Base-by-base conservation (phyloP, 352 stramenopile genomes). In the Hyaloperonospora arabidopsidis region DNA sequence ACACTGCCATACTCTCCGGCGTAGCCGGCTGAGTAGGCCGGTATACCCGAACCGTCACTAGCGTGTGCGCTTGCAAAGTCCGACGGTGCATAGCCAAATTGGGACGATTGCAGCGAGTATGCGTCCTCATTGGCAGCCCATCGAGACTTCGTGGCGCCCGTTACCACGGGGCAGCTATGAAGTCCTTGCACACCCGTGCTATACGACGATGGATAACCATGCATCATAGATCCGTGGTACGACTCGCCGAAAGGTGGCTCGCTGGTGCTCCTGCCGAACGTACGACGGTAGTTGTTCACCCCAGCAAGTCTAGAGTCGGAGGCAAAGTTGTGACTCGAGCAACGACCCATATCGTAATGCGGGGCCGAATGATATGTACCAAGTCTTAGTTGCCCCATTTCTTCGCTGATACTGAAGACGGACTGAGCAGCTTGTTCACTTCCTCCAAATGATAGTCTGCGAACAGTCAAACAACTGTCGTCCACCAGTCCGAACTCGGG, bases 401-500 rank as follows among this genome's bases (percentile, higher is more conserved):
- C 65, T 54, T 72, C 61, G 46, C 25, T 49, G 41, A 72, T 57
- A 21, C 25, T 55, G 32, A 67, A 69, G 34, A 59, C 43, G 14
- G 56, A 52, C 23, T 52, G 64, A 21, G 25, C 28, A 6, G 63
- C 52, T 15, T 56, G 50, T 8, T 57, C 54, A 39, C 36, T 55
- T 57, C 36, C 56, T 32, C 45, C 49, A 41, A 69, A 67, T 3
- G 53, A 57, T 38, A 52, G 52, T 48, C 52, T 57, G 25, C 61
- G 25, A 40, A 17, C 38, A 45, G 52, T 17, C 50, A 53, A 49
- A 21, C 25, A 19, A 25, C 47, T 54, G 5, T 63, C 59, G 4
- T 62, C 59, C 8, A 73, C 61, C 19, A 55, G 64, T 8, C 70
- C 76, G 39, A 82, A 90, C 22, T 84, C 73, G 0, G 69, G 78